Conservation (phyloP, 1,139 yeast genomes). For the Zygoascus hellenicus region DNA sequence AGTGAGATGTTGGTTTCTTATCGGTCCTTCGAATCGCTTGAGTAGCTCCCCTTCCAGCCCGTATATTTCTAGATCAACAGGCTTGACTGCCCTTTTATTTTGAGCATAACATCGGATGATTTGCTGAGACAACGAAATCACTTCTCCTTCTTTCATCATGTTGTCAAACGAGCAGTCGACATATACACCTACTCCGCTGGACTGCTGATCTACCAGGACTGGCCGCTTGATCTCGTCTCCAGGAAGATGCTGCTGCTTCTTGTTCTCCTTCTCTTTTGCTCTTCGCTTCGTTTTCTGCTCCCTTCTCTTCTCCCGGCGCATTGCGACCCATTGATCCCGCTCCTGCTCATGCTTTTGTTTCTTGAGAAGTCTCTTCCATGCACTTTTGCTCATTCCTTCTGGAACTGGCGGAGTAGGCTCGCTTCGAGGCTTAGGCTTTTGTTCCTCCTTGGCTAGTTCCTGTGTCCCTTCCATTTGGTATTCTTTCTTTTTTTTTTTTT, state of each 20-base stretch:
- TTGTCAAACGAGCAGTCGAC: constrained; percentile 91
- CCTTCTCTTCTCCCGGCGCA: constrained; percentile 47
- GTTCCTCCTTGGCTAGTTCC: neutral
- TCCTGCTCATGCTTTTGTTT: constrained; percentile 57
- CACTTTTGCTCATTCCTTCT: constrained; percentile 78
- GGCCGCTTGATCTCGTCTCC: constrained; percentile 8
- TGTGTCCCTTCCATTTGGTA: neutral
- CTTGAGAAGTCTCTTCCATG: constrained; percentile 69
- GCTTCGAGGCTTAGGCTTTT: constrained; percentile 9
- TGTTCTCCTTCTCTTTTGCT: constrained; percentile 4
- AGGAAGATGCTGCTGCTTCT: neutral
- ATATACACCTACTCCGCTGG: constrained; percentile 37
- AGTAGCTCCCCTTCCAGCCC: constrained; percentile 63
- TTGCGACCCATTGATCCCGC: constrained; percentile 50
- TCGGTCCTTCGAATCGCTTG: constrained; percentile 59
- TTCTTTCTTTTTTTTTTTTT: neutral
- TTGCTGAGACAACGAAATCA: constrained; percentile 72
- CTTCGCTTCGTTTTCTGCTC: constrained; percentile 24
- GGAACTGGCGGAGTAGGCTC: constrained; percentile 43
- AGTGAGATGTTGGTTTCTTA: constrained; percentile 48
- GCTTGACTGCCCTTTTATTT: constrained; percentile 55
- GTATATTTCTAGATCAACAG: constrained; percentile 56
- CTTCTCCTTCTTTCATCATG: constrained; percentile 72
- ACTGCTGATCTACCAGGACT: constrained; percentile 5
- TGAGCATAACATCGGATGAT: constrained; percentile 77